These are phyloP conservation scores for Colletotrichum falcatum DNA, from an alignment of 2,329 filamentous ascomycete genomes.

Conservation along the genomic window DNA sequence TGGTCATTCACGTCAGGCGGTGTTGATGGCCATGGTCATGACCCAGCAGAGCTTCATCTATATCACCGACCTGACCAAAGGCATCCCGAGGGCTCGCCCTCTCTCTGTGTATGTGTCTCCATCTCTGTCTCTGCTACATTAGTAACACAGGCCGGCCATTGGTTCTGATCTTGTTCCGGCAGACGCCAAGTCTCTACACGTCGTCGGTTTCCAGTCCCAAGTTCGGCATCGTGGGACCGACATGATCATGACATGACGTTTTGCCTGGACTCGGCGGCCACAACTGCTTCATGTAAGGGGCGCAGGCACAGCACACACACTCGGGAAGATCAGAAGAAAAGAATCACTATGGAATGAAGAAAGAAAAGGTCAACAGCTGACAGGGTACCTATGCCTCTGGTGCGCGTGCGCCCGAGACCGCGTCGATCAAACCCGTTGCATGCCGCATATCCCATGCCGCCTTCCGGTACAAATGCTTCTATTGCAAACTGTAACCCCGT, in stretches of 20 bases:
- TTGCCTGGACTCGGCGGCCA: background rate
- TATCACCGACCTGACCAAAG: background rate
- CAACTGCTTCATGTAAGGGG: slow-evolving; percentile 2
- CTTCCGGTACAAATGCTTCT: slow-evolving; percentile 9
- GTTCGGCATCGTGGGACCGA: background rate
- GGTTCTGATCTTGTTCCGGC: too few relatives aligned
- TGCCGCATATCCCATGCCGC: background rate
- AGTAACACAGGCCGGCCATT: background rate
- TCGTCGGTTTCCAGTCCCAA: background rate
- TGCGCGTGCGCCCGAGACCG: background rate
- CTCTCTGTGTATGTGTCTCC: too few relatives aligned
- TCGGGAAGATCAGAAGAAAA: background rate
- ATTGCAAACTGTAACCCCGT: too few relatives aligned
- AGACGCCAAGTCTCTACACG: slow-evolving; percentile 4
- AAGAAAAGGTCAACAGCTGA: slow-evolving; percentile 3
- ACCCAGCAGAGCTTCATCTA: background rate
- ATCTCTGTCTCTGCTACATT: too few relatives aligned
- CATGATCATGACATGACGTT: slow-evolving; percentile 9
- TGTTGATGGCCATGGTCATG: too few relatives aligned
- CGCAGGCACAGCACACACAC: background rate
- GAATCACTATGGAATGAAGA: background rate
- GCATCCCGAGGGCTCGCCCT: background rate
- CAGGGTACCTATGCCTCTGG: background rate
- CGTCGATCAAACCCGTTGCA: slow-evolving; percentile 30
- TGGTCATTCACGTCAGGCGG: too few relatives aligned